These are phyloP conservation scores for Echinochloa phyllopogon DNA, from an alignment of 176 grass and related monocot genomes.

Conservation along the genomic window DNA sequence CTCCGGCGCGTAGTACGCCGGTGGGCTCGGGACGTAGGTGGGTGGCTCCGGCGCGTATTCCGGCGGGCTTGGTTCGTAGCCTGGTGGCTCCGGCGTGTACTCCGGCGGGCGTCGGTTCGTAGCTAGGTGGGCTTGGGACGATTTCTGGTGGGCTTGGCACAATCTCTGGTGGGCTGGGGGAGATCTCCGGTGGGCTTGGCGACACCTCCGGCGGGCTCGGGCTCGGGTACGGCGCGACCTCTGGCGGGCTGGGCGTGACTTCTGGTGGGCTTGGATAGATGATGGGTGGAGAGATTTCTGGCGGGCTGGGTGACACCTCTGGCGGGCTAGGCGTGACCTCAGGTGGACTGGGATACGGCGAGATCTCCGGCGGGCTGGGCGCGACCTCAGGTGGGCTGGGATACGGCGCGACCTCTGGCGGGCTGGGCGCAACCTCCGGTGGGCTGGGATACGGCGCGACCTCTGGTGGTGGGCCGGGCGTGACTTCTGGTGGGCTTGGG, in stretches of 20 bases:
- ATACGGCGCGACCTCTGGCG: background rate
- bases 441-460: slow-evolving; percentile 14
- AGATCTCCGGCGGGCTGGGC: slow-evolving; percentile 1
- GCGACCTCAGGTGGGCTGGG: background rate
- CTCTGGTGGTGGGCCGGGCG: slow-evolving; percentile 18
- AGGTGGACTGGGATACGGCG: slow-evolving; percentile 27
- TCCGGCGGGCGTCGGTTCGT: slow-evolving; percentile 42
- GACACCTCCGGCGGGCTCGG: slow-evolving; percentile 45
- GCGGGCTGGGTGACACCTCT: background rate
- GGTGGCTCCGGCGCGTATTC: slow-evolving; percentile 42
- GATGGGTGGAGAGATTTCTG: slow-evolving; percentile 23
- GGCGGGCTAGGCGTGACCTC: slow-evolving; percentile 35
- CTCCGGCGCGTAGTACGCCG: slow-evolving; percentile 28
- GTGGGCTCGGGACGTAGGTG: slow-evolving; percentile 37
- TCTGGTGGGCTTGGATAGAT: slow-evolving; percentile 48
- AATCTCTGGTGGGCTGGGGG: slow-evolving; percentile 24
- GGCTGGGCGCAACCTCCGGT: background rate
- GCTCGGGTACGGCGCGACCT: slow-evolving; percentile 33
- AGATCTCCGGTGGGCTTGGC: slow-evolving; percentile 40
- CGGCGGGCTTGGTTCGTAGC: slow-evolving; percentile 35
- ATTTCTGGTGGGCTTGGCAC: slow-evolving; percentile 38
- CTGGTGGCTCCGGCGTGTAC: slow-evolving; percentile 45
- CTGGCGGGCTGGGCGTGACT: slow-evolving; percentile 33
- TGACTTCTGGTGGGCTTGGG: slow-evolving; percentile 10
- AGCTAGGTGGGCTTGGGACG: slow-evolving; percentile 49